phyloP scores from a whole-genome alignment of 805 yeast species.

The Spathaspora boniae region DNA sequence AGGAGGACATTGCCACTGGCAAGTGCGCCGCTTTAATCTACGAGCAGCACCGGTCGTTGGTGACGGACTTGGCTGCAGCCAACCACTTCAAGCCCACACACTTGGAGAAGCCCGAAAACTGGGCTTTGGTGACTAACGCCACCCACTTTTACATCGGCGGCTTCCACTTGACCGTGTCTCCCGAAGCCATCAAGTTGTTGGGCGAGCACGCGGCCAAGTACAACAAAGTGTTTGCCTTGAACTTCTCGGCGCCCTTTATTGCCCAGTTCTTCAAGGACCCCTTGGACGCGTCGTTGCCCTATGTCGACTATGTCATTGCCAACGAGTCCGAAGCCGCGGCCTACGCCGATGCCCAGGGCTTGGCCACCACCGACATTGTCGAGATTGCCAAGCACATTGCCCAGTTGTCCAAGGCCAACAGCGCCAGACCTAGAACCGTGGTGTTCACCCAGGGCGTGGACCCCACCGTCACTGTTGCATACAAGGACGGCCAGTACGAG shows the following conservation, averaged over 20 bases:
- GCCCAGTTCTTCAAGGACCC: slow-evolving; percentile 94
- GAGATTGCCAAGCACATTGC: slow-evolving; percentile 84
- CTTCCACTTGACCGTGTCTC: slow-evolving; percentile 97
- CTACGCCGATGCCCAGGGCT: slow-evolving; percentile 81
- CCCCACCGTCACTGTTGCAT: slow-evolving; percentile 76
- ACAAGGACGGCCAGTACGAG: slow-evolving; percentile 47
- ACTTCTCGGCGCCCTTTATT: slow-evolving; percentile 95
- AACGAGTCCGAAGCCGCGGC: slow-evolving; percentile 97
- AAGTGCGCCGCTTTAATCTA: slow-evolving; percentile 95
- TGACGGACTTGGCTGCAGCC: slow-evolving; percentile 96
- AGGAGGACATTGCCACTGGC: slow-evolving; percentile 79
- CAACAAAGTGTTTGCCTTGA: slow-evolving; percentile 75
- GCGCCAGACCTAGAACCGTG: slow-evolving; percentile 72
- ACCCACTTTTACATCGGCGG: slow-evolving; percentile 92
- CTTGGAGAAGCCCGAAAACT: slow-evolving; percentile 83
- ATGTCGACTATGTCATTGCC: slow-evolving; percentile 88
- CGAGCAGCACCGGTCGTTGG: slow-evolving; percentile 87
- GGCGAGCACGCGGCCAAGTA: slow-evolving; percentile 89
- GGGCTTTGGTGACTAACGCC: slow-evolving; percentile 81
- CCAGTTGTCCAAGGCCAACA: slow-evolving; percentile 69
- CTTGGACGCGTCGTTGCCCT: slow-evolving; percentile 73
- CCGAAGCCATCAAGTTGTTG: slow-evolving; percentile 83
- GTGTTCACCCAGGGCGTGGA: slow-evolving; percentile 94
- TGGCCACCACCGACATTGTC: slow-evolving; percentile 55
- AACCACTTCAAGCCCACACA: slow-evolving; percentile 92